A percentile compares a stretch with the other conserved stretches of the same genome.
Evolutionary conservation across 1,139 yeast species (phyloP).

Genomic region (Magnusiomyces sp.): DNA sequence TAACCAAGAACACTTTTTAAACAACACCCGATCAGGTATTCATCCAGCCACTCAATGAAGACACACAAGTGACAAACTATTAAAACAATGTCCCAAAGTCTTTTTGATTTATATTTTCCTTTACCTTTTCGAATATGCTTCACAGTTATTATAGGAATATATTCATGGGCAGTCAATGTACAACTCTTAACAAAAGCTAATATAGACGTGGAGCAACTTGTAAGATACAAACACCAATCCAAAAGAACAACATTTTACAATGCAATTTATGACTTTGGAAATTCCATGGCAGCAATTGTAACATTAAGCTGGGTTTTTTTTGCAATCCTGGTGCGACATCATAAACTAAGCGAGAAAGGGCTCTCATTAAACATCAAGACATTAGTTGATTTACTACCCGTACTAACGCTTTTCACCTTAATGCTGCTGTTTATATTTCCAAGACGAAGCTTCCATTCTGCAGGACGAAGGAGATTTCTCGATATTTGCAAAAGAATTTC

Average conservation of each 20-base stretch:
- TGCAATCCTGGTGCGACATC: neutral
- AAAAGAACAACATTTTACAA: conserved; percentile 17
- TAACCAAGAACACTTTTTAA: neutral
- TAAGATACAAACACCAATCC: conserved; percentile 25
- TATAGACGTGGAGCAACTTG: conserved; percentile 37
- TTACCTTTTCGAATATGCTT: conserved; percentile 42
- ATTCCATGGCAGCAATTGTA: conserved; percentile 18
- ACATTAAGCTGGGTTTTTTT: conserved; percentile 11
- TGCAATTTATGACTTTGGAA: conserved; percentile 23
- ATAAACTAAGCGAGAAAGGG: neutral
- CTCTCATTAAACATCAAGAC: neutral
- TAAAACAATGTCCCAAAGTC: conserved; percentile 1
- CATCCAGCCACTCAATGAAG: neutral
- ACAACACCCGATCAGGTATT: neutral
- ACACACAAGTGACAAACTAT: neutral
- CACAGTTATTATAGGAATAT: conserved; percentile 38
- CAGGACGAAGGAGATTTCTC: conserved; percentile 25
- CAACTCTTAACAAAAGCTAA: conserved; percentile 31
- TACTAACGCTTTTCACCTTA: conserved; percentile 28
- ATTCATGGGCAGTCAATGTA: conserved; percentile 44
- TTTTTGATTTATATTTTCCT: conserved; percentile 37
- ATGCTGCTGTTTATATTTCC: conserved; percentile 25
- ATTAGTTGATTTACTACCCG: conserved; percentile 29
- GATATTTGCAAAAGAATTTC: conserved; percentile 44
- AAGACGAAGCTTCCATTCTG: conserved; percentile 21